Evolutionary conservation across 2,329 filamentous ascomycete species (phyloP), one percentile per base, ranked within the genome.

Genomic region (Blumeria hordei): DNA sequence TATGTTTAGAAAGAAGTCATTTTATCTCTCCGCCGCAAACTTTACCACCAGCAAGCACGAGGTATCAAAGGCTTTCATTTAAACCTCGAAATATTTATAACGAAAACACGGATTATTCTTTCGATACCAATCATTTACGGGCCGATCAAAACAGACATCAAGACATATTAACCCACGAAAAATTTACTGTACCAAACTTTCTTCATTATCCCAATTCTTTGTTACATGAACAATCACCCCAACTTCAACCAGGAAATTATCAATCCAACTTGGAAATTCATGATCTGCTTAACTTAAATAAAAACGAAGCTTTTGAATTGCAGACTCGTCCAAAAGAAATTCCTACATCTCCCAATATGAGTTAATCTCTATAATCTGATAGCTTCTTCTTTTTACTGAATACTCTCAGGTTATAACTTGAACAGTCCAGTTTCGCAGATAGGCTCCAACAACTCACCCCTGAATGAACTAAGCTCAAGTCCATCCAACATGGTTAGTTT

Each of bases 341-440:
- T 37, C 63, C 61, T 21, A 61, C 62, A 3, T 62, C 64, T 11
- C 63, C 62, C 52, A 62, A 60, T 32, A 51, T 62, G 2, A 60
- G 64, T 66, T 58, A 59, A 60, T 58, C 11, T 35, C 39, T 33
- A 47, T 16, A 35, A 18, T 3, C 35, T 54, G 47, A 10, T 28
- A 3, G 47, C 44, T 8, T 9, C 11, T 54, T 6, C 47, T 4
- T 28, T 50, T 16, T 32, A 44, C 44, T 16, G 35, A 37, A 45
- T 53, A 14, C 58, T 65, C 4, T 55, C 21, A 65, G 63, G 52
- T 57, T 56, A 57, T 1, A 62, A 60, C 47, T 16, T 33, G 12
- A 55, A 58, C n/a, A 64, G 56, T 47, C 59, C 59, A 21, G 33
- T 56, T 10, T 50, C 51, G 6, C 35, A 49, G 16, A 35, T 57